Conservation (phyloP, 2,329 filamentous ascomycete genomes). For the Sclerotiophoma versabilis region DNA sequence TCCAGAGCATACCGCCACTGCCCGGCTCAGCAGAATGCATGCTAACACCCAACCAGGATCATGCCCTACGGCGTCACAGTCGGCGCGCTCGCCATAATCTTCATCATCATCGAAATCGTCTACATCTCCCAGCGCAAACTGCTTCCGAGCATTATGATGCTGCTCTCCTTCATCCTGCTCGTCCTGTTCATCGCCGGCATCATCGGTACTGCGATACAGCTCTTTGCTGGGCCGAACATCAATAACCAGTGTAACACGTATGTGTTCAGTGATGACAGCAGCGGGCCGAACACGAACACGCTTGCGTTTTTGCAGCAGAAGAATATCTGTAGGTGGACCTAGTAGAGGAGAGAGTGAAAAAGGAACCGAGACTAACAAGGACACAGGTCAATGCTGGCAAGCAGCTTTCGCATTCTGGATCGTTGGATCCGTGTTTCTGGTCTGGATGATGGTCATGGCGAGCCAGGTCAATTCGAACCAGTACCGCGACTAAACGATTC, state of each 20-base stretch:
- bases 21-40: neutral
- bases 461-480: constrained; percentile 61
- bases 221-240: constrained; percentile 66
- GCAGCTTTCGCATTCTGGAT: constrained; percentile 70
- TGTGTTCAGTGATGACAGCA: constrained; percentile 56
- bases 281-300: constrained; percentile 61
- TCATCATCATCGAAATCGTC: constrained; percentile 65
- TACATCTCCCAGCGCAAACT: constrained; percentile 64
- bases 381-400: constrained; percentile 65
- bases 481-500: constrained; percentile 30
- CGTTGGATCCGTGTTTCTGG: constrained; percentile 67
- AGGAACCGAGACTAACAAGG: too few species aligned
- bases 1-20: neutral
- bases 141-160: constrained; percentile 65
- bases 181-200: constrained; percentile 67
- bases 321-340: constrained; percentile 63
- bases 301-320: constrained; percentile 69
- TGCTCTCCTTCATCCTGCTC: constrained; percentile 67
- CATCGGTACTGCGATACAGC: constrained; percentile 68
- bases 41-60: constrained; percentile 57
- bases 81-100: constrained; percentile 63
- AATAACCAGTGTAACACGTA: constrained; percentile 66
- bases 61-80: constrained; percentile 69
- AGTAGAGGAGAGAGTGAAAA: too few species aligned
- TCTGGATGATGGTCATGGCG: constrained; percentile 72